Evolutionary conservation across 148 eudicot genomes (phyloP), one percentile per base, ranked within the genome.

Genomic region (Arbutus unedo): DNA sequence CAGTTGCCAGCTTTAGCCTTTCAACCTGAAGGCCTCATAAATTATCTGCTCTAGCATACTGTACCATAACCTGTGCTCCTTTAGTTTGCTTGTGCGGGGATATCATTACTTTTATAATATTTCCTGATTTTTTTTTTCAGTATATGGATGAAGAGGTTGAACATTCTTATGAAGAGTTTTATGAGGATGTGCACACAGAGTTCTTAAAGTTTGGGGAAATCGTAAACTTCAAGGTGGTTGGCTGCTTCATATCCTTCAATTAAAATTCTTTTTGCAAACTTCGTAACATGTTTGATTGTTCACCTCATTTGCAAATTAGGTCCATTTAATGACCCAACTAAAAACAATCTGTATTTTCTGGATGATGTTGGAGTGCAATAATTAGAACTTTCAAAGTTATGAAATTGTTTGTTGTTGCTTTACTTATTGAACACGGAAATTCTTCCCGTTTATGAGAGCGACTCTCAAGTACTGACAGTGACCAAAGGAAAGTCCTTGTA

Each of bases 111-210:
- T 76, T 62, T 75, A 55, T 25, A 55, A 62, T 50, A 16, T 88
- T 87, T 78, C 11, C 71, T 54, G 62, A 76, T 70, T 81, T 82
- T 67, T 44, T 50, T 89, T 59, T 82, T 84, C 94, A 95, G 98
- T 81, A 86, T 85, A 94, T 97, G 3, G 98, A 96, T 68, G 98
- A 96, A 86, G 98, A 96, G 85, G 93, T 92, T 72, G 95, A 91
- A 76, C 89, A 82, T 31, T 85, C 89, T 81, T 96, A 88, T 86
- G 98, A 96, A 84, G 98, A 96, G 81, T 96, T 96, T 80, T 96
- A 96, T 74, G 98, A 96, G 89, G 98, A 96, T 91, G 98, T 96
- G 74, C 98, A 96, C 85, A 96, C 98, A 31, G 98, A 96, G 82
- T 96, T 96, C 87, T 88, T 94, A 87, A 96, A 96, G 88, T 96